These are phyloP conservation scores for Sclerotinia sclerotiorum DNA, from an alignment of 2,329 filamentous ascomycete genomes.

Conservation along the genomic window DNA sequence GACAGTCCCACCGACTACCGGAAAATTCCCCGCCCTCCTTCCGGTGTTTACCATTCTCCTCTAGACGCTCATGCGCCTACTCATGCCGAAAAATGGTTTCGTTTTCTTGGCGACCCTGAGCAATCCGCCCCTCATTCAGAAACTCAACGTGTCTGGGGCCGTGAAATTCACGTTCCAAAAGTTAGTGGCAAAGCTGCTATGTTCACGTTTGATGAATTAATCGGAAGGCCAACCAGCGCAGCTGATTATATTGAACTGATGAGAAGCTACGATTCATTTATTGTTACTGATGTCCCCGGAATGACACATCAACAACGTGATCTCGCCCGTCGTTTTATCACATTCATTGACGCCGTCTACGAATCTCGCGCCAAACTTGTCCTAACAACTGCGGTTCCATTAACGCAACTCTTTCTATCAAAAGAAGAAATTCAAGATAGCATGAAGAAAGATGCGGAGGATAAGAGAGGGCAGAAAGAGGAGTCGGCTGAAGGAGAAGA, in stretches of 20 bases:
- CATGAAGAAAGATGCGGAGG: conserved; percentile 48
- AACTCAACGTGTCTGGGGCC: conserved; percentile 85
- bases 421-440: conserved; percentile 65
- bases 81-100: conserved; percentile 94
- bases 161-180: conserved; percentile 81
- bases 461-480: conserved; percentile 44
- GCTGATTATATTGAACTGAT: conserved; percentile 94
- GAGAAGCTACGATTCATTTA: conserved; percentile 85
- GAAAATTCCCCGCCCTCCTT: conserved; percentile 90
- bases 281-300: conserved; percentile 85
- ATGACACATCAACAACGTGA: conserved; percentile 89
- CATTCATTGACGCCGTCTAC: conserved; percentile 95
- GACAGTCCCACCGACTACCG: conserved; percentile 96
- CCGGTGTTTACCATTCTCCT: conserved; percentile 89
- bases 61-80: conserved; percentile 73
- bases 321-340: conserved; percentile 90
- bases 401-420: conserved; percentile 83
- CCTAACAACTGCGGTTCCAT: conserved; percentile 81
- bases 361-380: conserved; percentile 92
- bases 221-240: conserved; percentile 82
- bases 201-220: conserved; percentile 92
- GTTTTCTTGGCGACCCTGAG: conserved; percentile 78
- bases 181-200: conserved; percentile 85
- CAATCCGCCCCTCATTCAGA: conserved; percentile 71
- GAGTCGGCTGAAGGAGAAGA: conserved; percentile 33